Evolutionary conservation across 163 green algal genomes (phyloP).

Genomic region (Chlamydomonas reinhardtii): DNA sequence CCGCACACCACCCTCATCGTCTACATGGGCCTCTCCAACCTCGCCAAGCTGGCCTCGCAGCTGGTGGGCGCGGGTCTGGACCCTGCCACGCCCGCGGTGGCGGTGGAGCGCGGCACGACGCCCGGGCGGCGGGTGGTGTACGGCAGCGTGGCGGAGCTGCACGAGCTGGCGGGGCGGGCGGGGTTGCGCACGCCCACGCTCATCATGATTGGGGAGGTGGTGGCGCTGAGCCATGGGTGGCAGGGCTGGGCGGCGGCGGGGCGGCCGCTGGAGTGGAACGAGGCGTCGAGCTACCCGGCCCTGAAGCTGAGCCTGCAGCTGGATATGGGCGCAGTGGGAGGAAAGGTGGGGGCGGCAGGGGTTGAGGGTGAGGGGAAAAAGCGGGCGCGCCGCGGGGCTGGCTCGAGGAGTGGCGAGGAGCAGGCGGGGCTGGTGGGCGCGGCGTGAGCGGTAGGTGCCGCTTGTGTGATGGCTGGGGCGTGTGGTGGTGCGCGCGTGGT

Average conservation of each 20-base stretch:
- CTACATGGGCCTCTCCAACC: conserved; percentile 94
- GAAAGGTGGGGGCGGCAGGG: background rate
- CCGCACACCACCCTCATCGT: conserved; percentile 64
- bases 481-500: no score
- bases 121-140: conserved; percentile 89
- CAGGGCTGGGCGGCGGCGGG: conserved; percentile 48
- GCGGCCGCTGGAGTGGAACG: conserved; percentile 50
- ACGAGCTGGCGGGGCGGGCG: conserved; percentile 68
- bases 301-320: background rate
- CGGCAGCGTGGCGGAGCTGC: conserved; percentile 75
- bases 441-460: no score
- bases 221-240: conserved; percentile 87
- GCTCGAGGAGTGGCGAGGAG: no score
- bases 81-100: conserved; percentile 86
- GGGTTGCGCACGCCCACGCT: conserved; percentile 94
- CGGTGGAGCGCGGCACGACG: conserved; percentile 96
- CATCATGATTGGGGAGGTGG: conserved; percentile 94
- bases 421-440: no score
- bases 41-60: conserved; percentile 80
- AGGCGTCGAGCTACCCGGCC: conserved; percentile 23
- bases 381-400: no score
- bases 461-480: no score
- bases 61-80: conserved; percentile 79
- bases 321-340: background rate
- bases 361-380: no score